phyloP scores from a whole-genome alignment of 148 eudicot genomes.

The Linanthus parryae region DNA sequence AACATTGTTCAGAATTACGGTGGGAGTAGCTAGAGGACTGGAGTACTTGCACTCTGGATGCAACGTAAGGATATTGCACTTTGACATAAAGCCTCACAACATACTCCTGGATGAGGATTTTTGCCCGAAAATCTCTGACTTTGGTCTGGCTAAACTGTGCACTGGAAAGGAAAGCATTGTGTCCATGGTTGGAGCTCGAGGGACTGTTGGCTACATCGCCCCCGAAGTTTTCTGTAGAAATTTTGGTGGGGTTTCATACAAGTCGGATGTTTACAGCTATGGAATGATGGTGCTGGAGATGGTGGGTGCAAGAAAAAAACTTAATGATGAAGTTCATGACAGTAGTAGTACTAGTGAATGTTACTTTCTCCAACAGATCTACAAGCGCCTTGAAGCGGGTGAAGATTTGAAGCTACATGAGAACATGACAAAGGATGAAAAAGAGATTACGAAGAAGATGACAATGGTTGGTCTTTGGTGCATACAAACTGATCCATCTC shows the following conservation, averaged over 20 bases:
- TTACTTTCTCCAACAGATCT: slow-evolving; percentile 1
- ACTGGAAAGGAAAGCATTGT: not conserved
- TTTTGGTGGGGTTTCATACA: not conserved
- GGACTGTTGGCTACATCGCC: not conserved
- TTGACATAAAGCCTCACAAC: slow-evolving; percentile 6
- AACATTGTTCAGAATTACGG: not conserved
- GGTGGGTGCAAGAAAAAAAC: not conserved
- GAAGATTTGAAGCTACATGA: not conserved
- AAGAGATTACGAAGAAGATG: slow-evolving; percentile 2
- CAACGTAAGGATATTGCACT: slow-evolving; percentile 3
- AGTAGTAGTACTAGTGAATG: slow-evolving; percentile 1
- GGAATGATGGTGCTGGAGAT: slow-evolving; percentile 1
- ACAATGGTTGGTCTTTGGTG: slow-evolving; percentile 6
- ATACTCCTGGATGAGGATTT: slow-evolving; percentile 1
- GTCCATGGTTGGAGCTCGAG: slow-evolving; percentile 2
- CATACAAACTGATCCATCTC: not conserved
- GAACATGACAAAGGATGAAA: not conserved
- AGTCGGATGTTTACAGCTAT: slow-evolving; percentile 4
- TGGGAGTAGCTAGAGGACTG: slow-evolving; percentile 1
- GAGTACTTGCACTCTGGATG: slow-evolving; percentile 5
- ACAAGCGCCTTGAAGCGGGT: not conserved
- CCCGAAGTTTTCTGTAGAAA: slow-evolving; percentile 4
- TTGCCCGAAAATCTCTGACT: slow-evolving; percentile 4
- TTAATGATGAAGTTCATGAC: not conserved
- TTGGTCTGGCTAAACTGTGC: slow-evolving; percentile 6